phyloP scores from a whole-genome alignment of 2,329 filamentous ascomycete genomes.

The Scedosporium aurantiacum region DNA sequence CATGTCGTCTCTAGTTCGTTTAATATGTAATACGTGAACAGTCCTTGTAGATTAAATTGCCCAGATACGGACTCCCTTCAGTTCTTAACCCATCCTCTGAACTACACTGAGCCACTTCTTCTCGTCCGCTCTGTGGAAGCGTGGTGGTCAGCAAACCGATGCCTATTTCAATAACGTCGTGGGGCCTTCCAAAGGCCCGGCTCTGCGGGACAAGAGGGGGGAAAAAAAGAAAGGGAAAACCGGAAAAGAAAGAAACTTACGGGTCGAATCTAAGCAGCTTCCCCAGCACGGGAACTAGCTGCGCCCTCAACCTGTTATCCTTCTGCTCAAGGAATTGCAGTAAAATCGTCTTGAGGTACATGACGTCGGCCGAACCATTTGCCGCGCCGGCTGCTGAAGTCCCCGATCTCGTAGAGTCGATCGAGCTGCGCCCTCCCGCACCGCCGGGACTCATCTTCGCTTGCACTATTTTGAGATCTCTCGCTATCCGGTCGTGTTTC shows the following conservation, averaged over 20 bases:
- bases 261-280: constrained; percentile 68
- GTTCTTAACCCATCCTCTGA: constrained; percentile 13
- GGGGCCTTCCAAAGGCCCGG: no score
- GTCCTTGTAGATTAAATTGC: not conserved
- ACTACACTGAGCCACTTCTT: constrained; percentile 17
- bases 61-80: not conserved
- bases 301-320: constrained; percentile 63
- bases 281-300: constrained; percentile 67
- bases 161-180: not conserved
- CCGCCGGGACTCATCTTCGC: constrained; percentile 26
- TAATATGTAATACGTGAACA: not conserved
- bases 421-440: constrained; percentile 29
- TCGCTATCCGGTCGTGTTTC: constrained; percentile 69
- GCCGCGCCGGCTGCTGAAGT: constrained; percentile 17
- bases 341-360: constrained; percentile 71
- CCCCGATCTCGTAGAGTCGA: constrained; percentile 30
- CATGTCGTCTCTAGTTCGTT: not conserved
- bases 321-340: constrained; percentile 73
- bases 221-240: not conserved
- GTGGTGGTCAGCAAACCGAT: constrained; percentile 12
- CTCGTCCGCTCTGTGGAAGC: constrained; percentile 14
- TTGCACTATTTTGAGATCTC: constrained; percentile 47
- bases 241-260: constrained; percentile 34
- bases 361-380: constrained; percentile 31
- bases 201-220: no score